Evolutionary conservation across 306 rosid species (phyloP), one percentile per base, ranked within the genome.

Genomic region (Quercus robur): DNA sequence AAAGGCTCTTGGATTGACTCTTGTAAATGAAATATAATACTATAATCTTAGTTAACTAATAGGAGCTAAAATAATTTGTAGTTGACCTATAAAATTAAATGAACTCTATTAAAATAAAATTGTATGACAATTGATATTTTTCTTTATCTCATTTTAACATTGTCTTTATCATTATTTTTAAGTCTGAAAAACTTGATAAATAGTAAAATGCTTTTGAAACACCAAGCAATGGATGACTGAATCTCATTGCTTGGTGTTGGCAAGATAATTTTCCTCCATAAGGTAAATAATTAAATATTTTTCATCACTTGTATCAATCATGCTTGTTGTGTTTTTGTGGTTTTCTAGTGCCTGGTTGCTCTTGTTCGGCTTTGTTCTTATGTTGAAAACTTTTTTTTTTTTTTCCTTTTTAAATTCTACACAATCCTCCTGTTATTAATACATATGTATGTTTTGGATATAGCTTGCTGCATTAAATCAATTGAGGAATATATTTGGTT

Each of bases 401-500:
- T 35, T 6, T 6, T 35, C 1, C 0, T 6, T 35, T 1, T 0
- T 7, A 7, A 41, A 8, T 71, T 18, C n/a, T 44, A 74, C 55
- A 21, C 70, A 52, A 56, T 8, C 14, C 31, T 56, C 14, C 63
- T 75, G 75, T 51, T 25, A 19, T 55, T 76, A 54, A 70, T 56
- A 35, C n/a, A 31, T 78, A 33, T 17, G 57, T 78, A 31, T 83
- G 20, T 18, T 55, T 76, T 76, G 26, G 21, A 79, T 85, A 81
- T 88, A 93, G 98, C 86, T 89, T 79, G 82, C 92, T 35, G 90
- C 89, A 2, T 77, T 95, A 80, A 91, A 87, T 86, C 98, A 95
- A 82, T 80, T 95, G 71, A 89, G 90, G 80, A 95, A 95, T 86
- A 91, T 93, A 88, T 93, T 95, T 89, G 98, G 98, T 62, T 79